These are phyloP conservation scores for Tetragonia tetragonoides DNA, from an alignment of 148 eudicot species.

Conservation along the genomic window DNA sequence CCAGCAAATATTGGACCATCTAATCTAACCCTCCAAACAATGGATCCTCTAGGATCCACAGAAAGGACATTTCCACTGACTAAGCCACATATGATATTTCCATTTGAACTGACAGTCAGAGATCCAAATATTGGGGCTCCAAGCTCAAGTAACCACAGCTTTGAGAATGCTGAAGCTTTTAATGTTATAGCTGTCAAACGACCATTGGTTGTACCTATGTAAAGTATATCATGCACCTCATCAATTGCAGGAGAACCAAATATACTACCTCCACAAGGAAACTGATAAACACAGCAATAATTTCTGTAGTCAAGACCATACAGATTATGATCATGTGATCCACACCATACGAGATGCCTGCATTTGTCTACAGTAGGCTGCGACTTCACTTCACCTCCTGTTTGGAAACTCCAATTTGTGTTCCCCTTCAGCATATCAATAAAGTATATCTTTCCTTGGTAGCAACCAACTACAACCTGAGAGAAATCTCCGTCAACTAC, in stretches of 20 bases:
- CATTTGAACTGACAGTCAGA: conserved; percentile 47
- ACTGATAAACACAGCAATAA: conserved; percentile 54
- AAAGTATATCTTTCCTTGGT: conserved; percentile 85
- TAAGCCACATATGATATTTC: conserved; percentile 73
- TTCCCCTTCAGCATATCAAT: conserved; percentile 53
- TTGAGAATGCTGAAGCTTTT: conserved; percentile 40
- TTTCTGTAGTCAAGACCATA: conserved; percentile 78
- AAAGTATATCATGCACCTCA: conserved; percentile 51
- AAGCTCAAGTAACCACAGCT: conserved; percentile 61
- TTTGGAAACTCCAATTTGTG: conserved; percentile 74
- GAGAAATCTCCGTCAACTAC: conserved; percentile 66
- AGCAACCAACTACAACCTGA: conserved; percentile 88
- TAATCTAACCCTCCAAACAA: conserved; percentile 57
- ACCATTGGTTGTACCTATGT: conserved; percentile 78
- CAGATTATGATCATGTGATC: conserved; percentile 78
- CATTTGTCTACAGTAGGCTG: conserved; percentile 67
- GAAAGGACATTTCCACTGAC: conserved; percentile 75
- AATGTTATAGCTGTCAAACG: conserved; percentile 64
- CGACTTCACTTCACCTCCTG: conserved; percentile 80
- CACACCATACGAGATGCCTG: conserved; percentile 90
- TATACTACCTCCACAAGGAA: conserved; percentile 78
- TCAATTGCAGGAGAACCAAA: conserved; percentile 80
- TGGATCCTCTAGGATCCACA: conserved; percentile 47
- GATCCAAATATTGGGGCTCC: conserved; percentile 84
- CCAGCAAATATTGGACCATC: conserved; percentile 92